Percentiles rank a stretch among this genome's conserved stretches.
phyloP scores from a whole-genome alignment of 2,329 filamentous ascomycete genomes.

The Geosmithia morbida region DNA sequence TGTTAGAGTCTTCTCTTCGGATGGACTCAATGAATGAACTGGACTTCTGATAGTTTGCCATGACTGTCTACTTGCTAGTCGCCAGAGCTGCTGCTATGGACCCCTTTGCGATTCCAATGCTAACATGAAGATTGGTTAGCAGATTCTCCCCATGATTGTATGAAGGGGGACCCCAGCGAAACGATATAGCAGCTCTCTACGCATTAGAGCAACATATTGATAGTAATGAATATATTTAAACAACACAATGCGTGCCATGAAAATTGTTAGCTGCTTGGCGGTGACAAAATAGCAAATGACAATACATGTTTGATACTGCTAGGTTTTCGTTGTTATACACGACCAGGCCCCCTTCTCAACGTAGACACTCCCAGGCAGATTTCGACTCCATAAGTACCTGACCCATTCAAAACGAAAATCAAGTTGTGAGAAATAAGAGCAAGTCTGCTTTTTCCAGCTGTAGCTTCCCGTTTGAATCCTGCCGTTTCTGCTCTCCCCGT shows the following conservation, averaged over 20 bases:
- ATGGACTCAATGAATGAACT: constrained; percentile 60
- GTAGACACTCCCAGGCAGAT: background rate
- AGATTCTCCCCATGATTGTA: background rate
- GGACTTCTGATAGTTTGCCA: constrained; percentile 58
- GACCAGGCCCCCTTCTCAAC: background rate
- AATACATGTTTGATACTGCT: background rate
- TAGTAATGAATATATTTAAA: too few relatives aligned
- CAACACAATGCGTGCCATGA: too few relatives aligned
- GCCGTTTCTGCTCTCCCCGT: background rate
- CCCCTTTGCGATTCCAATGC: background rate
- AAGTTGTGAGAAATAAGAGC: background rate
- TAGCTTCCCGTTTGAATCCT: background rate
- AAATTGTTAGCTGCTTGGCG: too few relatives aligned
- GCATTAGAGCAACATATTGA: background rate
- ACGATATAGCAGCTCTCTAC: background rate
- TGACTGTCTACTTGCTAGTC: background rate
- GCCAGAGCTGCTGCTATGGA: background rate
- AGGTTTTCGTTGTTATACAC: background rate
- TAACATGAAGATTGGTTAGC: background rate
- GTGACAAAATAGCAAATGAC: background rate
- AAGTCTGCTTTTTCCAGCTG: background rate
- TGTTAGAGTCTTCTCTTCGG: constrained; percentile 47
- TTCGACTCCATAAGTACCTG: background rate
- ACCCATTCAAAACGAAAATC: background rate
- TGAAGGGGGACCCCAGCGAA: background rate